Evolutionary conservation across 352 stramenopile genomes (phyloP), one percentile per base, ranked within the genome.

Genomic region (Globisporangium takayamanum): DNA sequence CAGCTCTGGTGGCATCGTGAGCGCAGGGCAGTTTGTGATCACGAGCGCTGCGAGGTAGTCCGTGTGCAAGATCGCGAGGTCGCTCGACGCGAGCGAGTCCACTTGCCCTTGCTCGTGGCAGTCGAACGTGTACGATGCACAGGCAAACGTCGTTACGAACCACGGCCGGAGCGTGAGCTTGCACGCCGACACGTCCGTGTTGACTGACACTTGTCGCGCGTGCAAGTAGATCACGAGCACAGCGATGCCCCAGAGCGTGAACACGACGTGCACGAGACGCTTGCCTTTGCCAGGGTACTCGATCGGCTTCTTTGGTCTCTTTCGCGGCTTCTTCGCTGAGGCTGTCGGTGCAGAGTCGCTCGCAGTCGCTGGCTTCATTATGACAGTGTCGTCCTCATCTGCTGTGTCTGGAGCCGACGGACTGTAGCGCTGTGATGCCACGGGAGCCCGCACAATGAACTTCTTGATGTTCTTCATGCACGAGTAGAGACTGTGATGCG

Each of bases 61-160:
- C 1, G 45, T 50, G 53, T 75, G 50, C 41, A 78, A 41, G 12
- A 59, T 15, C 14, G 50, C 52, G 20, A 78, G 59, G 30, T 70
- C 59, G 22, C 28, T 51, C 16, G 26, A 44, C 6, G 58, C 64
- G 33, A 75, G 18, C 7, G 67, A 70, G n/a, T 36, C 59, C n/a
- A 66, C 59, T 20, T 69, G 53, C 18, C 59, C 64, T 37, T 70
- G 59, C 20, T 62, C 58, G 25, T 64, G 50, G 50, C 70, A 78
- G 56, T 78, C 62, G 36, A 75, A 74, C 12, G 69, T 53, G 59
- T 69, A 75, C 26, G 65, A 68, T 20, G 67, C 67, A 22, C 70
- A 78, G 44, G 66, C 62, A 48, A 70, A 71, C 12, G 60, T 59
- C 8, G 50, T 73, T 26, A 53, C 49, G 46, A 75, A 73, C 67